Evolutionary conservation across 805 yeast species (phyloP), one percentile per base, ranked within the genome.

Genomic region (Saturnispora serradocipensis): DNA sequence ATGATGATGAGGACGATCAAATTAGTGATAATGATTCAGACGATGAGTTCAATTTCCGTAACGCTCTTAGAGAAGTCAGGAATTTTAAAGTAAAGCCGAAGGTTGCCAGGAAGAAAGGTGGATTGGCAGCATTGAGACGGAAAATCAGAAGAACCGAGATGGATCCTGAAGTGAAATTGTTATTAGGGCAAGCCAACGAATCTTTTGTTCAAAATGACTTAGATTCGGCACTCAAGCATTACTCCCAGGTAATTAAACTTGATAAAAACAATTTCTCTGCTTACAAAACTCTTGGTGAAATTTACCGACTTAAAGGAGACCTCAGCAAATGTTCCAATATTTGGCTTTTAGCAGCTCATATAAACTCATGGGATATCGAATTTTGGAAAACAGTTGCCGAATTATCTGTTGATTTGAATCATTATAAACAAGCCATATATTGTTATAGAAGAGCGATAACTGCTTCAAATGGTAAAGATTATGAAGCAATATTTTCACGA

Each of bases 211-310:
- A 76, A 30, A 75, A 75, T 46, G 84, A 85, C 59, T 73, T 77
- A 18, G 77, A 74, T 30, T 72, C 69, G 1, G 91, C 95, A 0
- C 75, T 78, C 57, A 68, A 76, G 48, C 62, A 75, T 47, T 90
- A 76, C 66, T 69, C 73, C 57, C 87, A 80, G 54, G 95, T 88
- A 11, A 82, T 91, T 54, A 81, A 82, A 58, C 73, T 81, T 50
- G 96, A 89, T 61, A 83, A 87, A 13, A 78, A 78, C 57, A 85
- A 86, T 63, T 84, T 80, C 64, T 80, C 86, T 44, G 97, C 97
- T 0, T 90, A 90, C 71, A 84, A 86, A 60, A 86, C 95, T 0
- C 68, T 89, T 44, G 97, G 97, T 45, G 96, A 87, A 61, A 86
- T 91, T 45, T 84, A 86, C 57, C 75, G 80, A 51, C 70, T 77